Evolutionary conservation across 768 basidiomycete species (phyloP), one percentile per base, ranked within the genome.

Genomic region (Sporobolomyces phaffii): DNA sequence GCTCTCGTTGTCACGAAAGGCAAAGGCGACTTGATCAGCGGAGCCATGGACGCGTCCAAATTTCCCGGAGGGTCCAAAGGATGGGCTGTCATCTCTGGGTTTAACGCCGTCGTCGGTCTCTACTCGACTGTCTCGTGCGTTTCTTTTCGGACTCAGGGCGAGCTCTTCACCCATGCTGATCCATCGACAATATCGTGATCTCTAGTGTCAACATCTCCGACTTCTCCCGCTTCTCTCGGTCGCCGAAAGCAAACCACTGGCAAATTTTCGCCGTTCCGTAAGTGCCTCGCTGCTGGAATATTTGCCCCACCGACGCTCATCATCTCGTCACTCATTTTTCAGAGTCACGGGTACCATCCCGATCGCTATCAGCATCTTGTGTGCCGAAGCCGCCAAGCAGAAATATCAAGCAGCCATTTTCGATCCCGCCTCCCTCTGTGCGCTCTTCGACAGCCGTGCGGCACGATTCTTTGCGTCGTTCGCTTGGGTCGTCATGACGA

Each of bases 151-250:
- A 36, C 40, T n/a, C n/a, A n/a, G n/a, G n/a, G n/a, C n/a, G n/a
- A n/a, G n/a, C n/a, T n/a, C n/a, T n/a, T n/a, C n/a, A n/a, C n/a
- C n/a, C n/a, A n/a, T n/a, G n/a, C n/a, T n/a, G n/a, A n/a, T n/a
- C n/a, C n/a, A n/a, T n/a, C n/a, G n/a, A n/a, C n/a, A 41, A 13
- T 15, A 26, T n/a, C 40, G 18, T 8, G 17, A 28, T 48, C 17
- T 11, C 33, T 43, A 24, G 57, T 26, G 54, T 75, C 38, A 76
- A 75, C 59, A 75, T 77, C 36, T 74, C 75, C 38, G 75, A 75
- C 49, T 77, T 77, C 49, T 62, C 66, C 1, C 68, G 76, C 45
- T 77, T 75, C 71, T 69, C 71, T 51, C 68, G 72, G 29, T 64
- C 56, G 0, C 64, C 68, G 4, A 53, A 41, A 13, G 66, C 73